Evolutionary conservation across 148 eudicot species (phyloP).

Genomic region (Silene conica): DNA sequence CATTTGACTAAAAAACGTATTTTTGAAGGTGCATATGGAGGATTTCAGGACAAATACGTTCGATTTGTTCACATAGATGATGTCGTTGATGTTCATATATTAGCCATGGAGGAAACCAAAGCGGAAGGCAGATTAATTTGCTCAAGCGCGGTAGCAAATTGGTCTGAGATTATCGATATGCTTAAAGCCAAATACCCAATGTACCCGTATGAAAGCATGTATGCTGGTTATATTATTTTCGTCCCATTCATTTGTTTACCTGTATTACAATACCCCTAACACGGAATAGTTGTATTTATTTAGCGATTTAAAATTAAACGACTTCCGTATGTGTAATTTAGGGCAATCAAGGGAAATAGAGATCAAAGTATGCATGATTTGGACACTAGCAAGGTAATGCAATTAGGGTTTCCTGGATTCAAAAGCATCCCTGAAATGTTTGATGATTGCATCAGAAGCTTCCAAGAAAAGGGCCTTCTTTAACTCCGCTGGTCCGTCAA

Average conservation of each 20-base stretch:
- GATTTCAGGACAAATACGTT: conserved; percentile 42
- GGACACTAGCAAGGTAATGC: conserved; percentile 52
- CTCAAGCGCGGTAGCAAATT: conserved; percentile 59
- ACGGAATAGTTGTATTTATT: too few relatives aligned
- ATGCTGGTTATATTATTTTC: conserved; percentile 5
- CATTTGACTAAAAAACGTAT: not conserved
- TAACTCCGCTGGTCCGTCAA: too few relatives aligned
- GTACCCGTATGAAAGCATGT: conserved; percentile 58
- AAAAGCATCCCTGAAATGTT: conserved; percentile 60
- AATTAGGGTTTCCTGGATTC: conserved; percentile 59
- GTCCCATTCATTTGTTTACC: too few relatives aligned
- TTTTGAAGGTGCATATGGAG: conserved; percentile 40
- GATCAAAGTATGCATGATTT: conserved; percentile 42
- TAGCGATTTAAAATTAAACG: not conserved
- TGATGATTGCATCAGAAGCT: conserved; percentile 68
- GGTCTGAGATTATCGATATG: conserved; percentile 59
- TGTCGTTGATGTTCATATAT: conserved; percentile 51
- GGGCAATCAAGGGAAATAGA: conserved; percentile 37
- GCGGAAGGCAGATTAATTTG: conserved; percentile 64
- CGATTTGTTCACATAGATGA: conserved; percentile 67
- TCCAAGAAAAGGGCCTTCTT: conserved; percentile 47
- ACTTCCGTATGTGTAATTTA: conserved; percentile 21
- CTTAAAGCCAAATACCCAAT: conserved; percentile 55
- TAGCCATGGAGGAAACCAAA: conserved; percentile 62
- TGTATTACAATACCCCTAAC: not conserved